Evolutionary conservation across 495 filamentous ascomycete species (phyloP).

Genomic region (Pyrenopolyporus hunteri): DNA sequence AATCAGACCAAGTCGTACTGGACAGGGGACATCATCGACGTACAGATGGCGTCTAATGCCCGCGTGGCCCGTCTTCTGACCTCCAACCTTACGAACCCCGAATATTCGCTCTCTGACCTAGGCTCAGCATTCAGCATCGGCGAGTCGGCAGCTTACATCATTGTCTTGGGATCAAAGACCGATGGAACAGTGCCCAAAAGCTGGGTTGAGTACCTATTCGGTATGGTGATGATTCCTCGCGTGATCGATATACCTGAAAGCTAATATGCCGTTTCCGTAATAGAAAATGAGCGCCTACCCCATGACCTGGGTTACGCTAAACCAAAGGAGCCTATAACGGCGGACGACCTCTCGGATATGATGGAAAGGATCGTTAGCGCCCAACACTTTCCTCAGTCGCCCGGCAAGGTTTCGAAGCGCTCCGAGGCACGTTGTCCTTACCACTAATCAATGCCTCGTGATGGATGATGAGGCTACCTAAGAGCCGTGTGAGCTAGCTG

Average conservation of each 20-base stretch:
- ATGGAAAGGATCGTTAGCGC: neutral
- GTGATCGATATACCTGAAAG: neutral
- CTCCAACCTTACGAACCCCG: slow-evolving; percentile 55
- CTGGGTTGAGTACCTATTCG: slow-evolving; percentile 55
- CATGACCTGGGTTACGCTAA: slow-evolving; percentile 50
- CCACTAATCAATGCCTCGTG: too few relatives aligned
- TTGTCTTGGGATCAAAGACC: slow-evolving; percentile 51
- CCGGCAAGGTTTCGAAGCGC: slow-evolving; percentile 12
- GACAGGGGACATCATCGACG: slow-evolving; percentile 45
- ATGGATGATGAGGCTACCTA: too few relatives aligned
- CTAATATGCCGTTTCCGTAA: slow-evolving; percentile 23
- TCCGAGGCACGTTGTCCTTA: slow-evolving; percentile 6
- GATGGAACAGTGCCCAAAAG: slow-evolving; percentile 44
- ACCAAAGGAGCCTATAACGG: neutral
- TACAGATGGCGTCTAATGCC: slow-evolving; percentile 51
- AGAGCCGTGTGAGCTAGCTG: too few relatives aligned
- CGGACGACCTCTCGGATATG: neutral
- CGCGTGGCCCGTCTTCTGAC: slow-evolving; percentile 51
- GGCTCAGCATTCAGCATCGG: slow-evolving; percentile 51
- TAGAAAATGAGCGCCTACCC: slow-evolving; percentile 56
- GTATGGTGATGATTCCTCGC: slow-evolving; percentile 37
- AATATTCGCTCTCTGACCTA: slow-evolving; percentile 42
- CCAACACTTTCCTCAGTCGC: slow-evolving; percentile 20
- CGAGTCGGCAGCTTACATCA: slow-evolving; percentile 54
- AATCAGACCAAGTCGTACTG: slow-evolving; percentile 52